Evolutionary conservation across 1,284 basidiomycete species (phyloP).

Genomic region (Apiotrichum gracile): DNA sequence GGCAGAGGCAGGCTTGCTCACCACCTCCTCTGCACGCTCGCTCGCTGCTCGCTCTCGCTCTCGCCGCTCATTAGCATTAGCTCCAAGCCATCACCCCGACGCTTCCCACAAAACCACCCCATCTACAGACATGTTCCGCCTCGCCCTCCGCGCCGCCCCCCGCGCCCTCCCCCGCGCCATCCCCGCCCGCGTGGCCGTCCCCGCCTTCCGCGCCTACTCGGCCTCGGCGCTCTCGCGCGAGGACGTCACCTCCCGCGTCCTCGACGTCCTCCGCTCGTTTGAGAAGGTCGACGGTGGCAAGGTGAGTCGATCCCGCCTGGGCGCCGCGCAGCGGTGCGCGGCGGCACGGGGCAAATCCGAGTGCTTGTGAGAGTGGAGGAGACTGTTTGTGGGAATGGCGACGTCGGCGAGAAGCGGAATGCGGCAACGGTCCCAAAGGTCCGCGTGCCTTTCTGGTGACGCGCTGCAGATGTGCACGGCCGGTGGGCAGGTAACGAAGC

Average conservation of each 20-base stretch:
- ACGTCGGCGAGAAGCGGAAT: no score
- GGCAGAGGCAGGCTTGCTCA: no score
- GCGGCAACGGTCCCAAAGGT: no score
- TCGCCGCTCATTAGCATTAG: no score
- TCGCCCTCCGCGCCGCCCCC: slow-evolving; percentile 22
- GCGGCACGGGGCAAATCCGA: no score
- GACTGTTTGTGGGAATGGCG: no score
- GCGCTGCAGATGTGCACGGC: no score
- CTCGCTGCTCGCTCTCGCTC: no score
- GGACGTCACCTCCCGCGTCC: slow-evolving; percentile 71
- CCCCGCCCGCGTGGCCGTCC: slow-evolving; percentile 7
- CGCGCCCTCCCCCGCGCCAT: slow-evolving; percentile 10
- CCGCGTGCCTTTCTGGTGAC: no score
- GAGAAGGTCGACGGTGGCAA: slow-evolving; percentile 88
- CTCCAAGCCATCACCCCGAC: background rate
- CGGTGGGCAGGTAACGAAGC: no score
- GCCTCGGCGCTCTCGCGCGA: slow-evolving; percentile 68
- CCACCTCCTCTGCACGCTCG: background rate
- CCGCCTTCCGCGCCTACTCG: slow-evolving; percentile 56
- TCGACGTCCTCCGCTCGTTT: slow-evolving; percentile 87
- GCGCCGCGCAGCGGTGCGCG: no score
- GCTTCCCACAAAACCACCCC: background rate
- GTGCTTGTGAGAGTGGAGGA: no score
- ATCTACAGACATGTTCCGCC: slow-evolving; percentile 32
- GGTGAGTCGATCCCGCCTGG: slow-evolving; percentile 51